Percentiles rank a stretch among this genome's conserved stretches.
Evolutionary conservation across 768 basidiomycete species (phyloP).

Genomic region (Flagelloscypha sp.): DNA sequence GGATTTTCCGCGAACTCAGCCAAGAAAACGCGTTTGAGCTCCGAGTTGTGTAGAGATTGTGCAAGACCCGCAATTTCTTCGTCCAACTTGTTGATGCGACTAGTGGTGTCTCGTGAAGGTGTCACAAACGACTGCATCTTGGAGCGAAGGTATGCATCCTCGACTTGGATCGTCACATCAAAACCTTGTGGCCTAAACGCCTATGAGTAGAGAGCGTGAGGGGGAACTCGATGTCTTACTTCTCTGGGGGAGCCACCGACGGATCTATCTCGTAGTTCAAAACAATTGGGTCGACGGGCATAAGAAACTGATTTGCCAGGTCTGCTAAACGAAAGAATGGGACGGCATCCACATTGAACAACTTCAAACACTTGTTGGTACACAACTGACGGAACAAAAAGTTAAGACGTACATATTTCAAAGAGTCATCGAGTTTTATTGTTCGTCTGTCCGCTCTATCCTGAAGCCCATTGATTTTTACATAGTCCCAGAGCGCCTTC

Average conservation of each 20-base stretch:
- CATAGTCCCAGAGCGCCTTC: slow-evolving; percentile 85
- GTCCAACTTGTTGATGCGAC: slow-evolving; percentile 75
- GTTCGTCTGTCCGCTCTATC: slow-evolving; percentile 72
- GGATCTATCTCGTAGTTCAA: slow-evolving; percentile 73
- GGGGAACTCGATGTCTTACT: too few species aligned
- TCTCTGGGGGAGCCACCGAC: slow-evolving; percentile 50
- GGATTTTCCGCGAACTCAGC: slow-evolving; percentile 76
- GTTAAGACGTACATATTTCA: slow-evolving; percentile 44
- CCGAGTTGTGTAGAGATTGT: slow-evolving; percentile 80
- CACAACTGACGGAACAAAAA: neutral
- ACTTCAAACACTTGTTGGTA: slow-evolving; percentile 27
- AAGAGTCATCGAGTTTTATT: slow-evolving; percentile 59
- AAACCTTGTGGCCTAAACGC: too few species aligned
- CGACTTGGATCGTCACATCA: too few species aligned
- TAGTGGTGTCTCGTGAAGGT: too few species aligned
- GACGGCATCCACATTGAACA: slow-evolving; percentile 64
- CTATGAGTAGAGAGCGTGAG: too few species aligned
- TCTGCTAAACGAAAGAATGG: slow-evolving; percentile 79
- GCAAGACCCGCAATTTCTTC: slow-evolving; percentile 88
- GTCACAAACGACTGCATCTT: too few species aligned
- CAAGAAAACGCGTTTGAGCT: slow-evolving; percentile 81
- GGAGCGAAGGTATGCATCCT: too few species aligned
- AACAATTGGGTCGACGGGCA: slow-evolving; percentile 71
- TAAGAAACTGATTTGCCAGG: slow-evolving; percentile 71
- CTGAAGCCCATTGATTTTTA: slow-evolving; percentile 76